Percentiles rank a stretch among this genome's conserved stretches.
Evolutionary conservation across 169 alveolate genomes (phyloP).

Genomic region (Plasmodium gonderi): DNA sequence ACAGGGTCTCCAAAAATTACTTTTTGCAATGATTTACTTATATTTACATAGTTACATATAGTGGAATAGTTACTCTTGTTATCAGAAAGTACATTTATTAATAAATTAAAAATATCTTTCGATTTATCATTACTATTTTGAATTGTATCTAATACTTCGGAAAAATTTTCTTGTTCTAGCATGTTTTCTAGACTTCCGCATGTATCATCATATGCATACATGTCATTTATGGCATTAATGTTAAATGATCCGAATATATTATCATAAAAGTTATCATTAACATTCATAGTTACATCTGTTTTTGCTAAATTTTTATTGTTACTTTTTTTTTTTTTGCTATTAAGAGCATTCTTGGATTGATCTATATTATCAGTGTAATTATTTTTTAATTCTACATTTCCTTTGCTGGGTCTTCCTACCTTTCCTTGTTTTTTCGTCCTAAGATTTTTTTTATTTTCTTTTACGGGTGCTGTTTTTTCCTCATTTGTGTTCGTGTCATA

Average conservation of each 20-base stretch:
- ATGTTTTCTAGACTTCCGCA: slow-evolving; percentile 23
- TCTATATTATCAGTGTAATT: neutral
- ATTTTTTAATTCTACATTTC: slow-evolving; percentile 1
- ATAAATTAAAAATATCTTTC: slow-evolving; percentile 36
- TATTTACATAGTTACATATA: slow-evolving; percentile 45
- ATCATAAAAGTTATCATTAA: neutral
- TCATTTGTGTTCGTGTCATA: neutral
- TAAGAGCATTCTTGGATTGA: neutral
- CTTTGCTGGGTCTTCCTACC: slow-evolving; percentile 63
- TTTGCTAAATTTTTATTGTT: slow-evolving; percentile 13
- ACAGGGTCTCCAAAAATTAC: slow-evolving; percentile 18
- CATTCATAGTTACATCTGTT: neutral
- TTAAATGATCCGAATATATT: neutral
- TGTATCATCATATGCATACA: slow-evolving; percentile 9
- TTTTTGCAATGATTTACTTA: slow-evolving; percentile 20
- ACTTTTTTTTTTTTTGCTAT: slow-evolving; percentile 21
- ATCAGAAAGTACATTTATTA: slow-evolving; percentile 18
- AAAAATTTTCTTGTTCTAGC: slow-evolving; percentile 45
- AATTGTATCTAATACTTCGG: slow-evolving; percentile 18
- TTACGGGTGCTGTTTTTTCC: neutral
- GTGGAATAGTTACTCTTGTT: neutral
- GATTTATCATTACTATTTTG: slow-evolving; percentile 55
- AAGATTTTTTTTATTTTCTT: slow-evolving; percentile 40
- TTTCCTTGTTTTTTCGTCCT: slow-evolving; percentile 44
- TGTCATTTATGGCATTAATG: neutral